These are phyloP conservation scores for Acanthamoeba lenticulata DNA, from an alignment of 208 protist genomes.

Conservation along the genomic window DNA sequence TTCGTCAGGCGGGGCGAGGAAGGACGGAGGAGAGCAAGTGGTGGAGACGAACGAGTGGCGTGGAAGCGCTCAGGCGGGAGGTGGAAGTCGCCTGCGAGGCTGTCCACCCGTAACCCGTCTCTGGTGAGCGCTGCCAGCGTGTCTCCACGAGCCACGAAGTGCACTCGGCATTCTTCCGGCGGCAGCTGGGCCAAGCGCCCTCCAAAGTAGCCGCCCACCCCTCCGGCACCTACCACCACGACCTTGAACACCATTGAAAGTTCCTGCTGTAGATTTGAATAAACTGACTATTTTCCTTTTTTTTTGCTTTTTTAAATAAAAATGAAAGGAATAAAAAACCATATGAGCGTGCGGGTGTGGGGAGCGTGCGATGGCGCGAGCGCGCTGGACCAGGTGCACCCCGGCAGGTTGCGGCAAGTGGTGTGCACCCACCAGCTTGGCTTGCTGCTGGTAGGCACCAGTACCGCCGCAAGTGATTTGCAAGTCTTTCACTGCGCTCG, in stretches of 20 bases:
- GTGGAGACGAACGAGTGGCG: background rate
- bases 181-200: background rate
- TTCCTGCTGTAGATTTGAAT: background rate
- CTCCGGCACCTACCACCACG: background rate
- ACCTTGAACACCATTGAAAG: background rate
- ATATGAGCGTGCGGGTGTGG: too few species aligned
- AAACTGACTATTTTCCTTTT: background rate
- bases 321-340: too few species aligned
- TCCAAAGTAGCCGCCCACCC: constrained; percentile 52
- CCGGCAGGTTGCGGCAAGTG: background rate
- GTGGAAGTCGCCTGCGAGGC: background rate
- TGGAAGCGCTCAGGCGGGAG: background rate
- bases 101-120: background rate
- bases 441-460: background rate
- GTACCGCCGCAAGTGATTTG: background rate
- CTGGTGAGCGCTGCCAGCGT: background rate
- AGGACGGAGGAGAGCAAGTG: background rate
- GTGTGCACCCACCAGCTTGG: constrained; percentile 8
- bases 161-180: background rate
- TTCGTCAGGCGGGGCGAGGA: background rate
- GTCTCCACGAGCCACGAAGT: constrained; percentile 19
- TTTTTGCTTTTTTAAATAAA: background rate
- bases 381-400: too few species aligned
- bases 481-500: background rate
- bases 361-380: too few species aligned